phyloP scores from a whole-genome alignment of 371 early-diverging fungal species.

The Mucor sp. region DNA sequence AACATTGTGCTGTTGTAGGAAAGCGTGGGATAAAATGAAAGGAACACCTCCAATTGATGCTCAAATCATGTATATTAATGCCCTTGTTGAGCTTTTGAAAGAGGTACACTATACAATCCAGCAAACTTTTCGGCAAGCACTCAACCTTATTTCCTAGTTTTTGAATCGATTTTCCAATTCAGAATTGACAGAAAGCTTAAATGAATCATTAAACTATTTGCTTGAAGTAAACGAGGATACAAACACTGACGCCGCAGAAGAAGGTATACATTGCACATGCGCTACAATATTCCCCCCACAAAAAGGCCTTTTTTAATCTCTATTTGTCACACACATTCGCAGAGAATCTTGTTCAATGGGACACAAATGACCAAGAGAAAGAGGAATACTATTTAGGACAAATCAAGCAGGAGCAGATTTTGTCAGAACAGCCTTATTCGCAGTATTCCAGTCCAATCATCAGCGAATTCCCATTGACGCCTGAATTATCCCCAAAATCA shows the following conservation, averaged over 20 bases:
- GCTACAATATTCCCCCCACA: not conserved
- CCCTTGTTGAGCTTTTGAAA: slow-evolving; percentile 26
- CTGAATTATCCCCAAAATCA: not conserved
- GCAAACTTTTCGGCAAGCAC: not conserved
- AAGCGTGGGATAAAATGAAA: slow-evolving; percentile 38
- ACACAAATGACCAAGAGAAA: slow-evolving; percentile 11
- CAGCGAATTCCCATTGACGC: not conserved
- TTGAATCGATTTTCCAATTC: slow-evolving; percentile 13
- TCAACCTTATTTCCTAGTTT: not conserved
- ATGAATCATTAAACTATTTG: slow-evolving; percentile 14
- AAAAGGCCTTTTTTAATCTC: not conserved
- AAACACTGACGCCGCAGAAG: not conserved
- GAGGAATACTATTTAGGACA: slow-evolving; percentile 20
- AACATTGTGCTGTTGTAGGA: slow-evolving; percentile 21
- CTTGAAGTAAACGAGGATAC: slow-evolving; percentile 8
- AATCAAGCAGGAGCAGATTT: not conserved
- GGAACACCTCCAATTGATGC: slow-evolving; percentile 33
- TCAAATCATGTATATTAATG: slow-evolving; percentile 30
- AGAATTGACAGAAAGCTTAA: slow-evolving; percentile 16
- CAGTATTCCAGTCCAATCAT: not conserved
- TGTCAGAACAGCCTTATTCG: not conserved
- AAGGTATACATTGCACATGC: not conserved
- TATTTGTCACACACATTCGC: not conserved
- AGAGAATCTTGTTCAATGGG: slow-evolving; percentile 10
- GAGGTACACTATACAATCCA: slow-evolving; percentile 12